Conservation (phyloP, 192 early-diverging fungal genomes). For the Backusella tarrabulga region DNA sequence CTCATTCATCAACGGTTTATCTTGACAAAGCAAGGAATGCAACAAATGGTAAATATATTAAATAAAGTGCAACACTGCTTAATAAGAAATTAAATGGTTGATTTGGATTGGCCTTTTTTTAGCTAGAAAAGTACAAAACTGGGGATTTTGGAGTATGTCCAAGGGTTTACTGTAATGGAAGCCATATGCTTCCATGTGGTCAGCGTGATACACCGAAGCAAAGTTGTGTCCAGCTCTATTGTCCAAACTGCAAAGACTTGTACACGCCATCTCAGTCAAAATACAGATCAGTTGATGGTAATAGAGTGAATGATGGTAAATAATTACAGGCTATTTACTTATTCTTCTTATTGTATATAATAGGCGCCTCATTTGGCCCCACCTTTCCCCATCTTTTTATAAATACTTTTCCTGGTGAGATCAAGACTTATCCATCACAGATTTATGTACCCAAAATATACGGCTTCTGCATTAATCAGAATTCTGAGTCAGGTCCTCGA, state of each 20-base stretch:
- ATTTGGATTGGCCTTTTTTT: background rate
- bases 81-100: background rate
- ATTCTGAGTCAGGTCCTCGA: constrained; percentile 71
- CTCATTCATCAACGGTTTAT: constrained; percentile 94
- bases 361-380: constrained; percentile 94
- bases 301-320: background rate
- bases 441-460: constrained; percentile 87
- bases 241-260: constrained; percentile 79
- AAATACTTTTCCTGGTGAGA: constrained; percentile 78
- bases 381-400: constrained; percentile 94
- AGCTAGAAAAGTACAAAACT: constrained; percentile 71
- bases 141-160: constrained; percentile 79
- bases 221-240: constrained; percentile 74
- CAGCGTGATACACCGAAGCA: constrained; percentile 64
- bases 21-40: constrained; percentile 81
- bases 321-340: background rate
- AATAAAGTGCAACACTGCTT: constrained; percentile 23
- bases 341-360: constrained; percentile 13
- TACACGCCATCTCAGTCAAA: constrained; percentile 72
- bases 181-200: constrained; percentile 68
- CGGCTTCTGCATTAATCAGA: constrained; percentile 87
- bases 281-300: constrained; percentile 68
- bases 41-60: constrained; percentile 64
- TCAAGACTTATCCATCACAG: constrained; percentile 52
- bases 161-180: constrained; percentile 63